Conservation (phyloP, 2,329 filamentous ascomycete genomes). For the Fusarium sp. region DNA sequence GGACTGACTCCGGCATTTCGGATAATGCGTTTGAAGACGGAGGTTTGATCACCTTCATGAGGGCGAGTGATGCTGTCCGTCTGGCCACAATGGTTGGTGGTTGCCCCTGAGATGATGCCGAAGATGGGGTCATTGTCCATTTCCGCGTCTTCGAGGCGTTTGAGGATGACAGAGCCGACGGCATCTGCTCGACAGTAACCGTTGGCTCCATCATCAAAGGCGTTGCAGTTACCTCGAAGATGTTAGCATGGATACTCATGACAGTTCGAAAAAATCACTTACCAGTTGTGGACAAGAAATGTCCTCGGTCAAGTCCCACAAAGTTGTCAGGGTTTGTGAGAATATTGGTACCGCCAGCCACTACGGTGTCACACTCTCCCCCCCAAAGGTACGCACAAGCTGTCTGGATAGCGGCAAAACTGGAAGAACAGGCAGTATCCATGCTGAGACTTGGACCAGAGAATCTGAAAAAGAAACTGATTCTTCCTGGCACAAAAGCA, state of each 20-base stretch:
- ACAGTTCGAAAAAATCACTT: no score
- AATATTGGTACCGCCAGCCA: conserved; percentile 74
- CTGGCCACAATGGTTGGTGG: conserved; percentile 41
- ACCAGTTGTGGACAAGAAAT: conserved; percentile 78
- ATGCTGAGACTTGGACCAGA: conserved; percentile 77
- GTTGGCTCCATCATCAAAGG: conserved; percentile 83
- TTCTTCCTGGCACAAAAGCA: conserved; percentile 38
- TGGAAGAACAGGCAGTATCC: conserved; percentile 81
- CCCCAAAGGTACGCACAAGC: conserved; percentile 71
- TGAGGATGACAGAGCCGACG: conserved; percentile 80
- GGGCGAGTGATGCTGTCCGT: conserved; percentile 63
- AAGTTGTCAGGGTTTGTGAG: conserved; percentile 76
- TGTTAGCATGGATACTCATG: conserved; percentile 71
- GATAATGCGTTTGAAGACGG: conserved; percentile 77
- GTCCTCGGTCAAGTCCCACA: conserved; percentile 72
- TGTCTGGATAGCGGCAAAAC: conserved; percentile 74
- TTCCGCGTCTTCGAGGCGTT: conserved; percentile 61
- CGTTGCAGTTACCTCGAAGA: conserved; percentile 72
- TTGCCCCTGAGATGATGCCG: conserved; percentile 36
- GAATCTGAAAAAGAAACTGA: conserved; percentile 79
- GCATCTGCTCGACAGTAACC: conserved; percentile 86
- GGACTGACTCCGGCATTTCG: conserved; percentile 81
- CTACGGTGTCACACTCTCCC: conserved; percentile 74
- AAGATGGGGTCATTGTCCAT: conserved; percentile 39
- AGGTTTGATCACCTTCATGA: conserved; percentile 80